A percentile compares a stretch with the other conserved stretches of the same genome.
Evolutionary conservation across 192 early-diverging fungal species (phyloP).

Genomic region (Mortierella hygrophila): DNA sequence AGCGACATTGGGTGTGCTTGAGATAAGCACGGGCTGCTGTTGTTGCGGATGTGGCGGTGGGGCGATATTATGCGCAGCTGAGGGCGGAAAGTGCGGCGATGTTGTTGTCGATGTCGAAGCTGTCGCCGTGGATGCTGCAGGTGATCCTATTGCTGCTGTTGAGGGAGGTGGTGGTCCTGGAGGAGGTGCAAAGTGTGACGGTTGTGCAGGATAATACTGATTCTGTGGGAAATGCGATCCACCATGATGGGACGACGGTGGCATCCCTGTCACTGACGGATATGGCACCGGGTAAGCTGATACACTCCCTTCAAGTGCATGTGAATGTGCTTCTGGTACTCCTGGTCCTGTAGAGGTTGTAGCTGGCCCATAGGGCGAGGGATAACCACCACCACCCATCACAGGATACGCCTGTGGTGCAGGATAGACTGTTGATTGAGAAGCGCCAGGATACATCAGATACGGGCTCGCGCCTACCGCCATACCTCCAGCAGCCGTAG

Average conservation of each 20-base stretch:
- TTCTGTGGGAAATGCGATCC: background rate
- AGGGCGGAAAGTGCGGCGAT: background rate
- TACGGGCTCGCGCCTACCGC: background rate
- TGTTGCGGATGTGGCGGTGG: background rate
- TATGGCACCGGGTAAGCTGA: background rate
- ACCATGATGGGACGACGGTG: conserved; percentile 1
- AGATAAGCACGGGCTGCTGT: background rate
- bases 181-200: background rate
- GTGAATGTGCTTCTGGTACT: background rate
- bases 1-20: background rate
- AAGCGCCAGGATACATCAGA: background rate
- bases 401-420: background rate
- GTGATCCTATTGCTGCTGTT: background rate
- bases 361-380: background rate
- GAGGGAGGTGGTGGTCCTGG: background rate
- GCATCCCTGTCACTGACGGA: background rate
- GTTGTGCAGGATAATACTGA: background rate
- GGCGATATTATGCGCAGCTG: background rate
- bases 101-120: background rate
- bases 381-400: background rate
- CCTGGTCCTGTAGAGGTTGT: background rate
- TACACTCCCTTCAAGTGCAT: background rate
- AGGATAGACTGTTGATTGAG: background rate
- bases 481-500: background rate
- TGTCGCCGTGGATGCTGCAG: background rate